These are phyloP conservation scores for Zymoseptoria tritici DNA, from an alignment of 2,329 filamentous ascomycete genomes.

Conservation along the genomic window DNA sequence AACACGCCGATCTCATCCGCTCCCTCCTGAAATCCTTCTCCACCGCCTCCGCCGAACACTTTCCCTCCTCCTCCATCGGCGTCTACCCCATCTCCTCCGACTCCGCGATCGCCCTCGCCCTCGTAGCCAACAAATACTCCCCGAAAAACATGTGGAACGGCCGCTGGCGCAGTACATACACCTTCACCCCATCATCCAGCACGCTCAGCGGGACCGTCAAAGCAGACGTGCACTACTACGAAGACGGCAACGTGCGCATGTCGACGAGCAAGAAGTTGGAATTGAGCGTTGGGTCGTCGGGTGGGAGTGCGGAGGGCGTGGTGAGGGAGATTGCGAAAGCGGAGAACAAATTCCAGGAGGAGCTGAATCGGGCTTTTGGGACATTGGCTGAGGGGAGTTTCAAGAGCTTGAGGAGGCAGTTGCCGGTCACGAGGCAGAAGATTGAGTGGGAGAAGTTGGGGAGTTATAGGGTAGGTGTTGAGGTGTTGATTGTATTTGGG, in stretches of 20 bases:
- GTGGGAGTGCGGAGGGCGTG: conserved; percentile 59
- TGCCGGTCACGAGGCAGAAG: conserved; percentile 95
- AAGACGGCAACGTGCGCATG: conserved; percentile 94
- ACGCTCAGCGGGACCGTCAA: conserved; percentile 72
- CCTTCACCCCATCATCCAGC: conserved; percentile 62
- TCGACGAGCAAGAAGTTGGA: conserved; percentile 75
- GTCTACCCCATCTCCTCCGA: conserved; percentile 75
- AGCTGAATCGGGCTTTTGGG: conserved; percentile 84
- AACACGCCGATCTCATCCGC: conserved; percentile 72
- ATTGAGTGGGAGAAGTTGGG: conserved; percentile 99
- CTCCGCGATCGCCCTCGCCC: conserved; percentile 67
- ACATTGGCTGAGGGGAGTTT: conserved; percentile 89
- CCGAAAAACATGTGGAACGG: conserved; percentile 99
- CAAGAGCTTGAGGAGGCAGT: conserved; percentile 82
- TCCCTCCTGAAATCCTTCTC: conserved; percentile 72
- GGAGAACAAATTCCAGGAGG: conserved; percentile 94
- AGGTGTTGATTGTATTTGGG: conserved; percentile 5
- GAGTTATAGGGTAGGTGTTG: conserved; percentile 66
- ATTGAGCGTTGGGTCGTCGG: conserved; percentile 48
- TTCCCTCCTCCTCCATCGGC: conserved; percentile 70
- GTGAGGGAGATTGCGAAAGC: conserved; percentile 67
- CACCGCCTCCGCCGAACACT: conserved; percentile 79
- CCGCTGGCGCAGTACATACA: conserved; percentile 86
- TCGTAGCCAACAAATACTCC: conserved; percentile 94
- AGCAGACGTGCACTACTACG: conserved; percentile 98